phyloP scores from a whole-genome alignment of 2,329 filamentous ascomycete species.

The Fusarium falciforme region DNA sequence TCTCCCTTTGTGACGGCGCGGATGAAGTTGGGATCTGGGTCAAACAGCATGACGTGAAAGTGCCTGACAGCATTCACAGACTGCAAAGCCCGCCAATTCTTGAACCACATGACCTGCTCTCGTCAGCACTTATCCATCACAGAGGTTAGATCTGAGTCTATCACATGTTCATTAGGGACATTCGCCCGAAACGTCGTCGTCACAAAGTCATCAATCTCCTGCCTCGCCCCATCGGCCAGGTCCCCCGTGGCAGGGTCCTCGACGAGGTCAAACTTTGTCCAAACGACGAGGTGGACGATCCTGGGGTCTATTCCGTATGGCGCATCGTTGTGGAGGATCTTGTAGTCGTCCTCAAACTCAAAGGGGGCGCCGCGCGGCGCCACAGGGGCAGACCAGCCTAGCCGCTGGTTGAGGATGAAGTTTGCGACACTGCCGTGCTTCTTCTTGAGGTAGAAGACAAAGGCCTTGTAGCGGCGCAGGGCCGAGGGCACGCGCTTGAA shows the following conservation, averaged over 20 bases:
- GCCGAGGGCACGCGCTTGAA: constrained; percentile 84
- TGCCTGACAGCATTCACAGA: constrained; percentile 90
- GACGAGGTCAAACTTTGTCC: constrained; percentile 87
- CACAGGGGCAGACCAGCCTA: constrained; percentile 72
- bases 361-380: constrained; percentile 53
- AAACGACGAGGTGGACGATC: constrained; percentile 89
- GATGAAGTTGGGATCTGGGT: constrained; percentile 78
- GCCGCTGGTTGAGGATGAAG: constrained; percentile 77
- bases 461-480: constrained; percentile 81
- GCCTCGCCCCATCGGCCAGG: constrained; percentile 71
- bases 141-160: constrained; percentile 32
- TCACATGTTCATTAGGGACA: constrained; percentile 65
- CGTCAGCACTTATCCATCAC: background rate
- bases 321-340: constrained; percentile 91
- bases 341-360: constrained; percentile 67
- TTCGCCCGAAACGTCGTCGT: constrained; percentile 70
- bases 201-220: constrained; percentile 78
- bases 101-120: constrained; percentile 58
- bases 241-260: constrained; percentile 75
- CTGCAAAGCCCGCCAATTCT: constrained; percentile 89
- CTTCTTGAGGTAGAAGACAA: constrained; percentile 70
- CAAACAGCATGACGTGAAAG: constrained; percentile 92
- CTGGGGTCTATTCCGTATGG: constrained; percentile 85
- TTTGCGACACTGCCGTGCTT: constrained; percentile 81
- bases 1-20: constrained; percentile 79